Evolutionary conservation across 257 asterid genomes (phyloP), one percentile per base, ranked within the genome.

Genomic region (Nicotiana undulata): DNA sequence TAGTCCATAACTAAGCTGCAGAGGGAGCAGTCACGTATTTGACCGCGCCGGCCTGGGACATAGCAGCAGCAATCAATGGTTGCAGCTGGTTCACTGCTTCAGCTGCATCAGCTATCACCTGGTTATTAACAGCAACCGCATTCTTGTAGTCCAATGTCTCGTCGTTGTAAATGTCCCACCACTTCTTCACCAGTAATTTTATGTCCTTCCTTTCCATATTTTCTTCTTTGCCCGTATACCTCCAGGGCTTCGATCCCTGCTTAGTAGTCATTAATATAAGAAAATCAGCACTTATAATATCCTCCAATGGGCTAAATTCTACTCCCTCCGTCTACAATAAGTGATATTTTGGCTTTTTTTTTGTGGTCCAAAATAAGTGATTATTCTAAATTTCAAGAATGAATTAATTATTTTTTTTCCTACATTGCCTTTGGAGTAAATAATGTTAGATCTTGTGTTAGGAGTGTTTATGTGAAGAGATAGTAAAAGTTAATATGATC

Each of bases 151-250:
- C 83, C 84, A 90, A 63, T 11, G 89, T 76, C 18, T 56, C 87
- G 40, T 90, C 91, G 0, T 76, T 34, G 80, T 84, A 90, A 16
- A 90, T 84, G 4, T 86, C 89, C 91, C 89, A 82, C 94, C 94
- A 89, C 28, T 89, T 90, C 68, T 81, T 75, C 0, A 90, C 88
- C 67, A 90, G 76, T 86, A 83, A 82, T 20, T 85, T 90, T 55
- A 88, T 87, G 83, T 90, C 93, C 16, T 76, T 86, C 52, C 93
- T 85, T 4, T 83, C 78, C 93, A 90, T 87, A 81, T 88, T 87
- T 67, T 88, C 89, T 60, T 86, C 92, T 46, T 83, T 82, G 2
- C 88, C 94, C 0, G 90, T 89, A 44, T 80, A 90, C 61, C 91
- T 87, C 94, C 94, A 90, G 0, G 93, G 91, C 90, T 90, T 90